A percentile compares a stretch with the other conserved stretches of the same genome.
Evolutionary conservation across 441 rosid genomes (phyloP).

Genomic region (Croton setiger): DNA sequence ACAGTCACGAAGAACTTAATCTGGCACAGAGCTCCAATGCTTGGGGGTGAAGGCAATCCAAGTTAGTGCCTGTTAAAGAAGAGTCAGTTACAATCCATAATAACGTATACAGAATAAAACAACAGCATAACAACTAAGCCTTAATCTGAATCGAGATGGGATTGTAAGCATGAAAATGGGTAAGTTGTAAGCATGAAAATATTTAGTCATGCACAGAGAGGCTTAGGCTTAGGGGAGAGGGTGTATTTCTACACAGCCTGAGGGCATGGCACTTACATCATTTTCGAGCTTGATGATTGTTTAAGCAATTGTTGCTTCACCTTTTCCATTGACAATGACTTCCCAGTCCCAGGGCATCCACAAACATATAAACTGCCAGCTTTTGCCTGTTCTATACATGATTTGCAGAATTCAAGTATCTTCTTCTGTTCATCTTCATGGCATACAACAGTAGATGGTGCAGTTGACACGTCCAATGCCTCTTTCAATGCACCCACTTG

Average conservation of each 20-base stretch:
- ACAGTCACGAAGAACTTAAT: slow-evolving; percentile 50
- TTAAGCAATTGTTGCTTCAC: slow-evolving; percentile 44
- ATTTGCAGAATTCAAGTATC: slow-evolving; percentile 61
- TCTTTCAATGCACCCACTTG: slow-evolving; percentile 36
- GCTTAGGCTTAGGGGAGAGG: not conserved
- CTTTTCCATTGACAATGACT: slow-evolving; percentile 73
- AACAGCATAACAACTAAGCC: too few relatives aligned
- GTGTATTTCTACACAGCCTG: not conserved
- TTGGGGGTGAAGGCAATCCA: slow-evolving; percentile 56
- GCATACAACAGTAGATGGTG: slow-evolving; percentile 52
- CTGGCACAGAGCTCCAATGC: slow-evolving; percentile 96
- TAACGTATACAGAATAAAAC: too few relatives aligned
- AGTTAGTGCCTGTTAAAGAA: slow-evolving; percentile 55
- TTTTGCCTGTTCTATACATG: slow-evolving; percentile 46
- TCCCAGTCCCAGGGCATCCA: slow-evolving; percentile 90
- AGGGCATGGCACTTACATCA: slow-evolving; percentile 55
- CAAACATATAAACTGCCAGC: slow-evolving; percentile 75
- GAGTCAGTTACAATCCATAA: not conserved
- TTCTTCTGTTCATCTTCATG: slow-evolving; percentile 64
- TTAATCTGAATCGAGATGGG: too few relatives aligned
- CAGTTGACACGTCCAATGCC: slow-evolving; percentile 32
- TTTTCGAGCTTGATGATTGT: slow-evolving; percentile 41
- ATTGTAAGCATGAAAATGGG: slow-evolving; percentile 50
- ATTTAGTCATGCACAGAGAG: slow-evolving; percentile 11
- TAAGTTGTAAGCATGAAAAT: slow-evolving; percentile 88